These are phyloP conservation scores for Colletotrichum sp. DNA, from an alignment of 2,329 filamentous ascomycete species.

Conservation along the genomic window DNA sequence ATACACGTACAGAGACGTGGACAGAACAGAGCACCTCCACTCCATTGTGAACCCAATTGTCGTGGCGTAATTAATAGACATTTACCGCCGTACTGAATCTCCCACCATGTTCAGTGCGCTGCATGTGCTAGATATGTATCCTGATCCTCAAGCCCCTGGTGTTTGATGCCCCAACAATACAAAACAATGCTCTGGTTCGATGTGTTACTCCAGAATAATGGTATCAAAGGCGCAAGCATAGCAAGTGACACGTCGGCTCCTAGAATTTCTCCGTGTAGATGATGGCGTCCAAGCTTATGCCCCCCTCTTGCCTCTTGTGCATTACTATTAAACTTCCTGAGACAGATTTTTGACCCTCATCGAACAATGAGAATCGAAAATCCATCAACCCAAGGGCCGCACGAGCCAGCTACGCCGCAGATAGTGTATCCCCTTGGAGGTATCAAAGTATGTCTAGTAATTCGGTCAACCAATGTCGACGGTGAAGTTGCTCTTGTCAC, in stretches of 20 bases:
- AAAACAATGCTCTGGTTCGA: neutral
- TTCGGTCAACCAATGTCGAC: constrained; percentile 23
- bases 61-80: neutral
- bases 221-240: neutral
- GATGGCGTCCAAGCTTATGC: neutral
- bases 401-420: constrained; percentile 85
- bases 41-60: neutral
- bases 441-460: constrained; percentile 78
- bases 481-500: neutral
- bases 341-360: neutral
- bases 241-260: neutral
- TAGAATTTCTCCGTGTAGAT: neutral
- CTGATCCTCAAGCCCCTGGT: neutral
- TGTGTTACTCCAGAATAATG: neutral
- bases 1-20: neutral
- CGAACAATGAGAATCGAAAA: constrained; percentile 74
- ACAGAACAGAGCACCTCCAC: neutral
- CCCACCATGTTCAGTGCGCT: neutral
- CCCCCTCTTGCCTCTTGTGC: neutral
- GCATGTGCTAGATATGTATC: neutral
- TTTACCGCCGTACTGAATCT: neutral
- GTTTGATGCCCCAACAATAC: neutral
- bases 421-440: constrained; percentile 89
- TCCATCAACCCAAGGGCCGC: constrained; percentile 81
- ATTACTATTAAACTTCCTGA: neutral